These are phyloP conservation scores for Orobanche coerulescens DNA, from an alignment of 257 asterid species.

Conservation along the genomic window DNA sequence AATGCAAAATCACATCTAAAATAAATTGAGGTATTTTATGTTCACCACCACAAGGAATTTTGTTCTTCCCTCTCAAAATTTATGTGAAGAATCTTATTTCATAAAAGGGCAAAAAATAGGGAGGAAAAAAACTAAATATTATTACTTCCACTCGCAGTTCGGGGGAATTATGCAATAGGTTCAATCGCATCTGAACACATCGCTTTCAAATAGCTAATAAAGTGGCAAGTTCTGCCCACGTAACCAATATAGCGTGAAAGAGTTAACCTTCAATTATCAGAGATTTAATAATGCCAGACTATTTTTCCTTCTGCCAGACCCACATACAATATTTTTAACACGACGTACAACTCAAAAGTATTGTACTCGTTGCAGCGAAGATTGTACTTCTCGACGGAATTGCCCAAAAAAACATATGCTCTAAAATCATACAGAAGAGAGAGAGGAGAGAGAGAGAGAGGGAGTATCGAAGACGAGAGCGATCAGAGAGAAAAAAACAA, in stretches of 20 bases:
- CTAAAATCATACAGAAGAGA: conserved; percentile 33
- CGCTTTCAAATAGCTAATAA: conserved; percentile 10
- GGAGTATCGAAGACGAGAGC: conserved; percentile 32
- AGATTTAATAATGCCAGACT: conserved; percentile 35
- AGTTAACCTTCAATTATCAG: conserved; percentile 20
- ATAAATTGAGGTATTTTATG: conserved; percentile 7
- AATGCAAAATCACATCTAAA: conserved; percentile 18
- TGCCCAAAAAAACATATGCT: conserved; percentile 27
- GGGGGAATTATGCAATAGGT: background rate
- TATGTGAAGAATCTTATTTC: conserved; percentile 24
- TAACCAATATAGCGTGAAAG: background rate
- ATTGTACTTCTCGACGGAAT: conserved; percentile 25
- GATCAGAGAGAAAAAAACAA: conserved; percentile 38
- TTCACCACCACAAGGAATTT: conserved; percentile 13
- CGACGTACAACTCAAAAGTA: conserved; percentile 15
- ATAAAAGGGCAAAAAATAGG: background rate
- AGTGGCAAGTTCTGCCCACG: conserved; percentile 7
- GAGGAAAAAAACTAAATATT: conserved; percentile 3
- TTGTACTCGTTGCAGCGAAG: conserved; percentile 24
- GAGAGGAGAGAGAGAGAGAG: conserved; percentile 37
- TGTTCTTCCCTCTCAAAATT: conserved; percentile 40
- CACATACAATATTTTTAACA: conserved; percentile 9
- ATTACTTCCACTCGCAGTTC: conserved; percentile 18
- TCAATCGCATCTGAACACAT: conserved; percentile 16
- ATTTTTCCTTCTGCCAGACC: conserved; percentile 30